Percentiles rank a stretch among this genome's conserved stretches.
phyloP scores from a whole-genome alignment of 2,329 filamentous ascomycete genomes.

The Pyricularia grisea region DNA sequence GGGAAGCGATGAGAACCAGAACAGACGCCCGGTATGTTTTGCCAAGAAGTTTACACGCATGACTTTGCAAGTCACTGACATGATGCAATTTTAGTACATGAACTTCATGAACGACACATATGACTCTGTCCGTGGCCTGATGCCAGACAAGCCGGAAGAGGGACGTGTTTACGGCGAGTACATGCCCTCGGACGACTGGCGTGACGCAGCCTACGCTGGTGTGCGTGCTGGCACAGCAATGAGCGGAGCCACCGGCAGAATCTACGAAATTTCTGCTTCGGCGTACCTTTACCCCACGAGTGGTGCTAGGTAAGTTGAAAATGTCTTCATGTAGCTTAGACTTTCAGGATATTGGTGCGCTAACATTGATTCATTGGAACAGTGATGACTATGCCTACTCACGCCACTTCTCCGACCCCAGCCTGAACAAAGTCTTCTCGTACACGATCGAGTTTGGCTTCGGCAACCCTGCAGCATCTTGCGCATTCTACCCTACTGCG shows the following conservation, averaged over 20 bases:
- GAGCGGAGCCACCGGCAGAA: slow-evolving; percentile 22
- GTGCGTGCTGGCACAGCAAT: slow-evolving; percentile 3
- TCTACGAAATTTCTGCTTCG: slow-evolving; percentile 27
- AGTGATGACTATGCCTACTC: slow-evolving; percentile 37
- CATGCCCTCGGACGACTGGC: slow-evolving; percentile 31
- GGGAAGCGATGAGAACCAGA: slow-evolving; percentile 46
- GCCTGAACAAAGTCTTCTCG: slow-evolving; percentile 27
- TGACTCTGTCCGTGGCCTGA: slow-evolving; percentile 19
- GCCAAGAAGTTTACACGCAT: background rate
- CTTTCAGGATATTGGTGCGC: background rate
- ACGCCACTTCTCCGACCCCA: slow-evolving; percentile 27
- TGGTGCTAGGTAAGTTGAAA: slow-evolving; percentile 17
- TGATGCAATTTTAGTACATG: slow-evolving; percentile 22
- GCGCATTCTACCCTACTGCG: slow-evolving; percentile 35
- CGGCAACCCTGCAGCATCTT: slow-evolving; percentile 19
- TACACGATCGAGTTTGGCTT: slow-evolving; percentile 39
- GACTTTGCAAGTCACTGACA: background rate
- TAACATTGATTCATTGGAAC: background rate
- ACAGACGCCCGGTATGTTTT: slow-evolving; percentile 18
- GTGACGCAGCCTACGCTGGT: slow-evolving; percentile 1
- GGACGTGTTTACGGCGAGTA: slow-evolving; percentile 34
- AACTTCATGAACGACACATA: slow-evolving; percentile 44
- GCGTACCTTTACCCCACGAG: slow-evolving; percentile 35
- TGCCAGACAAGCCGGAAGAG: slow-evolving; percentile 19
- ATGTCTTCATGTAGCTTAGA: background rate